These are phyloP conservation scores for Mycosphaerella sp. DNA, from an alignment of 2,329 filamentous ascomycete species.

Conservation along the genomic window DNA sequence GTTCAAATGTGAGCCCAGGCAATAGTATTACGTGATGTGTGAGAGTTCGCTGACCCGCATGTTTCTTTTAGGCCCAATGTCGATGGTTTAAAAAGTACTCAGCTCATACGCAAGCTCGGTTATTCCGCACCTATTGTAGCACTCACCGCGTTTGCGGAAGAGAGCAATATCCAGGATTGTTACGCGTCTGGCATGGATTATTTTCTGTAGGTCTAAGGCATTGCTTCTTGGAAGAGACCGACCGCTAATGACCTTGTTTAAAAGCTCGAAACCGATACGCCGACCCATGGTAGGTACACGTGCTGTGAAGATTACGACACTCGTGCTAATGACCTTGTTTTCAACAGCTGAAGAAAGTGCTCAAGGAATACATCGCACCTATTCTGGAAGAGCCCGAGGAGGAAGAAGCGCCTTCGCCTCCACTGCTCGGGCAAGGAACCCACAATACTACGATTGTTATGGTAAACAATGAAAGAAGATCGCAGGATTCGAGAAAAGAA, in stretches of 20 bases:
- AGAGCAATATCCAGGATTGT: constrained; percentile 61
- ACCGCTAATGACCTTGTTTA: too few species aligned
- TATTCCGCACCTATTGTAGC: constrained; percentile 90
- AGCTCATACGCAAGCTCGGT: constrained; percentile 78
- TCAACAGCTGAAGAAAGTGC: constrained; percentile 76
- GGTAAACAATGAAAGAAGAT: constrained; percentile 5
- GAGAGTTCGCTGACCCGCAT: neutral
- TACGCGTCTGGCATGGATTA: constrained; percentile 90
- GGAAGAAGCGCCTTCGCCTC: constrained; percentile 3
- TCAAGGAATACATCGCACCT: constrained; percentile 63
- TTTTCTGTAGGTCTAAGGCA: constrained; percentile 58
- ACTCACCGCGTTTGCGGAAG: constrained; percentile 82
- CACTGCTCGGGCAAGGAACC: constrained; percentile 3
- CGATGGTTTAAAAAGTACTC: constrained; percentile 79
- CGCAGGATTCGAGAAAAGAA: neutral
- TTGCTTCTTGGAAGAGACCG: too few species aligned
- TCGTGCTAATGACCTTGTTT: too few species aligned
- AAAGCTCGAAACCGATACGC: too few species aligned
- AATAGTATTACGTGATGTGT: neutral
- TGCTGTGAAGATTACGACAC: too few species aligned
- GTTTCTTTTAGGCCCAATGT: constrained; percentile 50
- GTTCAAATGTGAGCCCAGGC: constrained; percentile 20
- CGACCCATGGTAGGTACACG: too few species aligned
- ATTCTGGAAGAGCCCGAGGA: constrained; percentile 22
- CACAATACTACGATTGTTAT: constrained; percentile 17